Conservation (phyloP, 2,329 filamentous ascomycete genomes). For the Plenodomus biglobosus region DNA sequence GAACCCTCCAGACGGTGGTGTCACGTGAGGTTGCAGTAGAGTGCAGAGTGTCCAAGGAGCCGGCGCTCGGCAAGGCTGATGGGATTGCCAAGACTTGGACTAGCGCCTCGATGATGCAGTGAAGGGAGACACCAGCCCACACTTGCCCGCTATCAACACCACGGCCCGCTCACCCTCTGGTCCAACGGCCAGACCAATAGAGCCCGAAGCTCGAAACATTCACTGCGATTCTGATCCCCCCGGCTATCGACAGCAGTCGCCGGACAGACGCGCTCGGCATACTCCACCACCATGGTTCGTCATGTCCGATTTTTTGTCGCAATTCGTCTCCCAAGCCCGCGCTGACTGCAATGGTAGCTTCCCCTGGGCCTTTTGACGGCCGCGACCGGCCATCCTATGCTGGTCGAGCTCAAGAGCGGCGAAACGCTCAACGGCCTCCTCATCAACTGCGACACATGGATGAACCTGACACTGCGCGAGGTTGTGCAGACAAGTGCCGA, state of each 20-base stretch:
- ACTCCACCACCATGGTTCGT: slow-evolving; percentile 25
- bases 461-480: slow-evolving; percentile 97
- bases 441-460: slow-evolving; percentile 98
- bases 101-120: not conserved
- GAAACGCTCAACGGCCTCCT: slow-evolving; percentile 96
- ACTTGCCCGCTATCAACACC: not conserved
- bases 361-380: slow-evolving; percentile 83
- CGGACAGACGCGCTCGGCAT: not conserved
- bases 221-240: not conserved
- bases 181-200: not conserved
- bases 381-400: slow-evolving; percentile 96
- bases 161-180: not conserved
- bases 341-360: slow-evolving; percentile 49
- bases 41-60: no score
- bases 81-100: not conserved
- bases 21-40: no score
- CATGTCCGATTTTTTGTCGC: slow-evolving; percentile 4
- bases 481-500: slow-evolving; percentile 96
- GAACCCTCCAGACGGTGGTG: no score
- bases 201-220: not conserved
- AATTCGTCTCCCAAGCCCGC: not conserved
- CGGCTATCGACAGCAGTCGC: not conserved
- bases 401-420: slow-evolving; percentile 95
- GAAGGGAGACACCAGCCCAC: not conserved
- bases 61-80: not conserved